Conservation (phyloP, 495 filamentous ascomycete genomes). For the Aspergillus ellipticus region DNA sequence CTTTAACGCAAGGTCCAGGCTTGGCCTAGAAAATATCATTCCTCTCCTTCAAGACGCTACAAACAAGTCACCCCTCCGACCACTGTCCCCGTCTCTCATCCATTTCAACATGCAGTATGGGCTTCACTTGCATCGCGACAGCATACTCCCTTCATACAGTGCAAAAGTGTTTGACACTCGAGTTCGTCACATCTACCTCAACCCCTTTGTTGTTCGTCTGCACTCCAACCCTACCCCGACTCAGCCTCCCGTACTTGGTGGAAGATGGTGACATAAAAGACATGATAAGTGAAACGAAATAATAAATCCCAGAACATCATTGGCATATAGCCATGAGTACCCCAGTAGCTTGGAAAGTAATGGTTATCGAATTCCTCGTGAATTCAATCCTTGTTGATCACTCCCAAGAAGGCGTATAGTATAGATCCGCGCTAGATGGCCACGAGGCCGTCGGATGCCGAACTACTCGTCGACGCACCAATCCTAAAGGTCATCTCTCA, state of each 20-base stretch:
- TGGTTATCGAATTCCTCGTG: constrained; percentile 1
- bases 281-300: constrained; percentile 6
- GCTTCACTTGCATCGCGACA: not conserved
- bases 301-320: constrained; percentile 11
- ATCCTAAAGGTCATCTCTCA: not conserved
- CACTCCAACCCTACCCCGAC: not conserved
- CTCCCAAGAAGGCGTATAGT: constrained; percentile 8
- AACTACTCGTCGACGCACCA: constrained; percentile 1
- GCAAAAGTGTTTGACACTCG: not conserved
- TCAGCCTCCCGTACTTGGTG: not conserved
- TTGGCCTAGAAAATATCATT: not conserved
- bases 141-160: not conserved
- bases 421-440: constrained; percentile 1
- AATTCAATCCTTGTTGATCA: not conserved
- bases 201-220: not conserved
- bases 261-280: constrained; percentile 6
- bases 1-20: not conserved
- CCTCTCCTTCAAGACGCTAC: not conserved
- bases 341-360: constrained; percentile 1
- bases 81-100: not conserved
- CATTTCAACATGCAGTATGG: not conserved
- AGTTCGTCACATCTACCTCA: not conserved
- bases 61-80: not conserved
- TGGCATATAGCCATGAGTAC: constrained; percentile 7
- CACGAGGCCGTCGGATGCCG: not conserved